Base-by-base conservation (phyloP, 2,329 filamentous ascomycete genomes). In the Pestalotiopsis sp. region DNA sequence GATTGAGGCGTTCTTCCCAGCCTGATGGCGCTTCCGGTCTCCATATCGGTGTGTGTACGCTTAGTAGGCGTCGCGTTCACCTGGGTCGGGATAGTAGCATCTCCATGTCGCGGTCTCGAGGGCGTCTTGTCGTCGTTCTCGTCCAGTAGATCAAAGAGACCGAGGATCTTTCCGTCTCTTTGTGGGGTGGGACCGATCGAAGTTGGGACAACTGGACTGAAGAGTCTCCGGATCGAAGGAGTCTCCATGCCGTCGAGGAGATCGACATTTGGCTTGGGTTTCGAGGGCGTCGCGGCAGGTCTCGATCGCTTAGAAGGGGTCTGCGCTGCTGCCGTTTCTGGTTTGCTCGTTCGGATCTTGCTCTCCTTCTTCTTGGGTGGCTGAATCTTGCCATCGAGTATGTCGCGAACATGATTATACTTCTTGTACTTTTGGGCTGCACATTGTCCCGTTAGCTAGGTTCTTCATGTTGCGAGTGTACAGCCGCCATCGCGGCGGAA, bases 131-230 rank as follows among this genome's bases (percentile, higher is more conserved):
- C 78, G 25, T 84, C 83, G 57, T 83, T 82, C 68, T 87, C 84
- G 31, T 83, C 81, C 7, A 94, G 81, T 12, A 92, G 80, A 75
- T 95, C 93, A 76, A 96, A 96, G 20, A 96, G 81, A 4, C 93
- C 92, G 2, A 96, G 84, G 1, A 94, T 90, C 23, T 88, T 88
- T 36, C 93, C 93, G 77, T 95, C 92, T 70, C 90, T 89, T 75
- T 95, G 93, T 3, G 93, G 93, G 13, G 93, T 96, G 1, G 93
- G 93, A 2, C 92, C 92, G 70, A 96, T 87, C 0, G 85, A 87
- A 4, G 87, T 89, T 2, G 88, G 87, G 12, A 85, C 83, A 0
- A 80, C 80, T 1, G 89, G 87, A 68, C 87, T 89, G 75, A 91
- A 91, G 5, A 91, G 81, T 68, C 85, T 88, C 38, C 88, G 83